Conservation (phyloP, 1,284 basidiomycete genomes). For the Cerioporus squamosus region DNA sequence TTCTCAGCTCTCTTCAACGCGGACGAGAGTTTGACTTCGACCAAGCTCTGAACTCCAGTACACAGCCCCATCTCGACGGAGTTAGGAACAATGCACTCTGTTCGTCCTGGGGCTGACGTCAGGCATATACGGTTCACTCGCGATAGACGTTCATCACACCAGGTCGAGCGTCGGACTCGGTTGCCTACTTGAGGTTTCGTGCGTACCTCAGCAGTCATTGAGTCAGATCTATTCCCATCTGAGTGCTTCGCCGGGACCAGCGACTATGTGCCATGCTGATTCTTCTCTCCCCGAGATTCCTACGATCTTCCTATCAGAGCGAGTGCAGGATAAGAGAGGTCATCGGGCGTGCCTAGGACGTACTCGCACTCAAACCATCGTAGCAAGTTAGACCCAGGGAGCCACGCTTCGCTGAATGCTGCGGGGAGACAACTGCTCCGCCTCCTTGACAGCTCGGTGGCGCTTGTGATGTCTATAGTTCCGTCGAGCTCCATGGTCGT, state of each 20-base stretch:
- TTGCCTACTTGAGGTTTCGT: background rate
- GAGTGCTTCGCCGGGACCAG: background rate
- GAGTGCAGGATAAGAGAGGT: background rate
- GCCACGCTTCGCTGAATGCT: background rate
- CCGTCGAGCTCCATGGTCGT: too few species aligned
- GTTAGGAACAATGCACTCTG: too few species aligned
- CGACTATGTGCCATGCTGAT: conserved; percentile 7
- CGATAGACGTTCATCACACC: background rate
- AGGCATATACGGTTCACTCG: background rate
- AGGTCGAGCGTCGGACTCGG: background rate
- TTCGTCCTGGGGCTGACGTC: too few species aligned
- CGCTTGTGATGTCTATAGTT: too few species aligned
- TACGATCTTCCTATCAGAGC: background rate
- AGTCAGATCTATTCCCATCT: background rate
- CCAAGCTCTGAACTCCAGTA: background rate
- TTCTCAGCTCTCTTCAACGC: background rate
- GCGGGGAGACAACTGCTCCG: too few species aligned
- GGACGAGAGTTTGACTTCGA: background rate
- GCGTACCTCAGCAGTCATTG: background rate
- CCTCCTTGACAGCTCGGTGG: too few species aligned
- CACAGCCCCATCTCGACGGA: background rate
- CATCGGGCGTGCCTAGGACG: background rate
- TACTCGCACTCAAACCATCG: background rate
- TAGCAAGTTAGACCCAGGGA: background rate
- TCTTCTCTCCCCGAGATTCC: conserved; percentile 5